phyloP scores from a whole-genome alignment of 2,329 filamentous ascomycete genomes.

The Botrytis tulipae region DNA sequence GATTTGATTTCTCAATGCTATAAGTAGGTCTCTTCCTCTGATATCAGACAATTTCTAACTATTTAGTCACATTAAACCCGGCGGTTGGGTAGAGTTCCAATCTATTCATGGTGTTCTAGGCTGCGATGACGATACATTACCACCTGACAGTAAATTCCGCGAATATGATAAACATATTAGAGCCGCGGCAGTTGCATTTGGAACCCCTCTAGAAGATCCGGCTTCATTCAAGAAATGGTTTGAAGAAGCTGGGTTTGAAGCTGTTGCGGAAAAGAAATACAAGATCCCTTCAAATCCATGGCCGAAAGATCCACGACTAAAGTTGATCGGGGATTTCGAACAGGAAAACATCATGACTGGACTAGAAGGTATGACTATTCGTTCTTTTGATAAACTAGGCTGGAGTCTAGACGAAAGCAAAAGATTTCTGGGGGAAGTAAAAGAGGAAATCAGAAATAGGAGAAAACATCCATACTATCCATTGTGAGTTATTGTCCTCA shows the following conservation, averaged over 20 bases:
- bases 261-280: conserved; percentile 33
- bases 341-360: neutral
- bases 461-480: neutral
- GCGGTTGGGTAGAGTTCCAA: neutral
- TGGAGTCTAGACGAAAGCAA: neutral
- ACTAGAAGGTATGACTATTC: conserved; percentile 5
- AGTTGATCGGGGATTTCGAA: conserved; percentile 25
- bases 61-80: neutral
- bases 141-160: neutral
- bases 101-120: neutral
- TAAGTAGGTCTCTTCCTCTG: neutral
- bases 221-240: conserved; percentile 33
- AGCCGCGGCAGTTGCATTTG: neutral
- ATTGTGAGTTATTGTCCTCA: neutral
- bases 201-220: neutral
- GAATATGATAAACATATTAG: conserved; percentile 21
- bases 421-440: neutral
- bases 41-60: neutral
- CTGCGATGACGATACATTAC: neutral
- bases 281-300: conserved; percentile 33
- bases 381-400: neutral
- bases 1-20: neutral
- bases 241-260: conserved; percentile 30
- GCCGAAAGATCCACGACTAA: conserved; percentile 33
- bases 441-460: neutral